These are phyloP conservation scores for Dendrocalamus latiflorus DNA, from an alignment of 202 grass and related monocot genomes.

Conservation along the genomic window DNA sequence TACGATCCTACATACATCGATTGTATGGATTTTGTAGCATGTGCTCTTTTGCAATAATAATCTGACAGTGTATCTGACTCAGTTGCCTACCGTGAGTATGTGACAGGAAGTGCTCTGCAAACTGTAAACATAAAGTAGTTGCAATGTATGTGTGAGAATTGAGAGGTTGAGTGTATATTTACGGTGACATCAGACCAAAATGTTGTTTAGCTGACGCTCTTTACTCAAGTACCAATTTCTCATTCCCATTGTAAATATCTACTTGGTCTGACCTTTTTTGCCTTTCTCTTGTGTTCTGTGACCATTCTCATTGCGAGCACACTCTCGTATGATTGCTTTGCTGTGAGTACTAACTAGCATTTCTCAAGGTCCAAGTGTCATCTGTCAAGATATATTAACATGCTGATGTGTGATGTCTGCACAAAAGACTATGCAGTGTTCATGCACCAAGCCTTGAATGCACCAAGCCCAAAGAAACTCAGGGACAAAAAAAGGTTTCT, in stretches of 20 bases:
- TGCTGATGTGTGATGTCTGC: not conserved
- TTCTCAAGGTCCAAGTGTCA: not conserved
- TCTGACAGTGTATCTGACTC: not conserved
- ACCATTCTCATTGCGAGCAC: not conserved
- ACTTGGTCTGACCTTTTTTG: not conserved
- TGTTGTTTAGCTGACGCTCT: not conserved
- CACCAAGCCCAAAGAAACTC: not conserved
- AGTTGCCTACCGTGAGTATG: not conserved
- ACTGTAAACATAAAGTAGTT: not conserved
- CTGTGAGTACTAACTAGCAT: not conserved
- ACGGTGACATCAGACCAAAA: not conserved
- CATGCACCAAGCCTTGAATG: no score
- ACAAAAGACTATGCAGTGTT: not conserved
- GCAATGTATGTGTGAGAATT: not conserved
- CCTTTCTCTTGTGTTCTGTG: not conserved
- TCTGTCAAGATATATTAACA: not conserved
- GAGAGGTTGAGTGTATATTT: not conserved
- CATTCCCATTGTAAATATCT: not conserved
- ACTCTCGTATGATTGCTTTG: not conserved
- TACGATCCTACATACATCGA: not conserved
- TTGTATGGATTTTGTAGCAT: conserved; percentile 1
- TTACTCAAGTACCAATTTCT: not conserved
- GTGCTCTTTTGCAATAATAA: conserved; percentile 22
- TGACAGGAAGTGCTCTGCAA: not conserved
- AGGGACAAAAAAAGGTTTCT: not conserved